Evolutionary conservation across 2,329 filamentous ascomycete species (phyloP).

Genomic region (Aschersonia sp.): DNA sequence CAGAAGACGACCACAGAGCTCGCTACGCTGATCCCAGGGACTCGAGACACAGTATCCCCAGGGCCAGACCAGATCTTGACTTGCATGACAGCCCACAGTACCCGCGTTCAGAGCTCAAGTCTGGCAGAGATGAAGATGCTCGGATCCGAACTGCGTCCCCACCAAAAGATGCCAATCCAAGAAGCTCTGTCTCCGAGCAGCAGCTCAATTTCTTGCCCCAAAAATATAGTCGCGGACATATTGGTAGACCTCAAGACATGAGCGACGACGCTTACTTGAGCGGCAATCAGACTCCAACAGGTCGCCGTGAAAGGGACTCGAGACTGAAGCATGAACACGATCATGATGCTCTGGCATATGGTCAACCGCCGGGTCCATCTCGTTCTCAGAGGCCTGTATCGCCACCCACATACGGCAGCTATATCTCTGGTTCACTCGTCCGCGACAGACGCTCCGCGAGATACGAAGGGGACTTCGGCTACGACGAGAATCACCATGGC

Average conservation of each 20-base stretch:
- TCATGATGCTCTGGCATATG: slow-evolving; percentile 38
- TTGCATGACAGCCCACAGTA: neutral
- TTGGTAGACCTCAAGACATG: slow-evolving; percentile 4
- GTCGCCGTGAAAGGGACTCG: slow-evolving; percentile 6
- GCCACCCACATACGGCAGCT: slow-evolving; percentile 13
- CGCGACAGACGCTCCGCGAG: slow-evolving; percentile 10
- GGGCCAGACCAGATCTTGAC: slow-evolving; percentile 4
- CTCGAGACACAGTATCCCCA: slow-evolving; percentile 4
- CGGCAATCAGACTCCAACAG: slow-evolving; percentile 11
- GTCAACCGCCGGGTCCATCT: slow-evolving; percentile 15
- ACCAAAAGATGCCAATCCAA: slow-evolving; percentile 6
- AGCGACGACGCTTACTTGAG: slow-evolving; percentile 5
- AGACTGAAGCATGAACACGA: slow-evolving; percentile 10
- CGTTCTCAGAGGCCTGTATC: slow-evolving; percentile 10
- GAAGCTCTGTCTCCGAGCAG: slow-evolving; percentile 15
- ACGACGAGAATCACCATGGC: neutral
- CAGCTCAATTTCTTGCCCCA: slow-evolving; percentile 30
- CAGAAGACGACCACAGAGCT: slow-evolving; percentile 14
- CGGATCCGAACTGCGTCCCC: slow-evolving; percentile 7
- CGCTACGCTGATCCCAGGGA: slow-evolving; percentile 13
- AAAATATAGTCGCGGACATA: slow-evolving; percentile 28
- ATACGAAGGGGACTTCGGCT: slow-evolving; percentile 4
- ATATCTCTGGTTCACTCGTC: slow-evolving; percentile 9
- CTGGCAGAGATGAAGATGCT: slow-evolving; percentile 6
- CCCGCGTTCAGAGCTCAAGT: slow-evolving; percentile 1